Evolutionary conservation across 2,329 filamentous ascomycete species (phyloP), one percentile per base, ranked within the genome.

Genomic region (Botrytis deweyae): DNA sequence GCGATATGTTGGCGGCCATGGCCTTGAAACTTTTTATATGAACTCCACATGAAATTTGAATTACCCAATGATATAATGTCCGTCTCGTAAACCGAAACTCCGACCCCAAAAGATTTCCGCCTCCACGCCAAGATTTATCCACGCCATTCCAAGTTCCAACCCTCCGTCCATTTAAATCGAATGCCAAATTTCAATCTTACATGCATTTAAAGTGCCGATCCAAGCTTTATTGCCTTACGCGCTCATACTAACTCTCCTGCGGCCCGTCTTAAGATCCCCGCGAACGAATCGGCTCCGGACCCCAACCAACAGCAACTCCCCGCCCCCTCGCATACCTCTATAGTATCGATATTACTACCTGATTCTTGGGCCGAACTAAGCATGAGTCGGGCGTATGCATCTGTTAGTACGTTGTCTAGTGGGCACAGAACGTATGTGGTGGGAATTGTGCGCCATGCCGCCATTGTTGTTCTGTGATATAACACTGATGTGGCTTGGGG

Each of bases 381-480:
- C 63, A 79, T 78, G 65, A 78, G 72, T 61, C 77, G 77, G 36
- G 70, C 77, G 40, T 78, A 78, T 25, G 68, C 68, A 49, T 75
- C 46, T 16, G 75, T 75, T 8, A 79, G 71, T 40, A 70, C 70
- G 55, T 77, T 76, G 52, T 79, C 78, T 38, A 74, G 67, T 9
- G 75, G 75, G 58, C 78, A 79, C 4, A 78, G 58, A 29, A 79
- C 76, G 65, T 77, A 79, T 14, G 77, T 79, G 18, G 76, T 75
- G 2, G 78, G 78, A 25, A 79, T 79, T 42, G 77, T 75, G 10
- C 77, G 76, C 78, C 78, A 79, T n/a, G 78, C 77, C 25, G 79
- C 78, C 69, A 77, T 78, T 29, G 77, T 77, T 10, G 76, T 80
- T 52, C 58, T 72, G 33, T 72, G 70, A 46, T 72, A 72, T 25